A percentile compares a stretch with the other conserved stretches of the same genome.
Evolutionary conservation across 2,329 filamentous ascomycete species (phyloP).

Genomic region (Paracamarosporium sp.): DNA sequence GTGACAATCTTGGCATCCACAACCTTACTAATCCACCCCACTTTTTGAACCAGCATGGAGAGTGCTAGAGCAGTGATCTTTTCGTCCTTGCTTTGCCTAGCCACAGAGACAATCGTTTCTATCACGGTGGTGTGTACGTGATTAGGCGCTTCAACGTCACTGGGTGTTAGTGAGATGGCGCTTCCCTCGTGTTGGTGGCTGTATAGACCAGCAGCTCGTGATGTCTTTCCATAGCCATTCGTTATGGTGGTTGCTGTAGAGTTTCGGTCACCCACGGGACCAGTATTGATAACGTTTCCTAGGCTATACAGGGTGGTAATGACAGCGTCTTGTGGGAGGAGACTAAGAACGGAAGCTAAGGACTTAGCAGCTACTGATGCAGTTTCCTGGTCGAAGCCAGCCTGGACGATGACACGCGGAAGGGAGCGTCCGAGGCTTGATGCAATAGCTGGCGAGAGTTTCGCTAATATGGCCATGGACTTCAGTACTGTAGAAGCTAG

Average conservation of each 20-base stretch:
- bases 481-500: slow-evolving; percentile 81
- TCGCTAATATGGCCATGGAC: slow-evolving; percentile 81
- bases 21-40: slow-evolving; percentile 78
- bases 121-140: slow-evolving; percentile 86
- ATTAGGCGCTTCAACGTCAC: slow-evolving; percentile 79
- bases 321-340: slow-evolving; percentile 87
- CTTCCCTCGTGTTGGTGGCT: slow-evolving; percentile 68
- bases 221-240: slow-evolving; percentile 59
- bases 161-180: slow-evolving; percentile 77
- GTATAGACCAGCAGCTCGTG: slow-evolving; percentile 43
- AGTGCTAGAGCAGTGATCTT: slow-evolving; percentile 94
- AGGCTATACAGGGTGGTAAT: slow-evolving; percentile 96
- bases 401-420: slow-evolving; percentile 87
- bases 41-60: slow-evolving; percentile 95
- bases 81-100: slow-evolving; percentile 78
- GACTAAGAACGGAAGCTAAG: slow-evolving; percentile 79
- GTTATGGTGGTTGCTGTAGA: slow-evolving; percentile 52
- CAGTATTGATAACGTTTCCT: slow-evolving; percentile 90
- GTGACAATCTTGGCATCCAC: slow-evolving; percentile 87
- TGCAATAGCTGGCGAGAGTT: slow-evolving; percentile 74
- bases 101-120: slow-evolving; percentile 92
- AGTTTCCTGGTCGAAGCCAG: slow-evolving; percentile 71
- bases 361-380: slow-evolving; percentile 82
- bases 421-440: slow-evolving; percentile 79
- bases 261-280: slow-evolving; percentile 59